Evolutionary conservation across 768 basidiomycete genomes (phyloP).

Genomic region (Cystofilobasidium ferigula): DNA sequence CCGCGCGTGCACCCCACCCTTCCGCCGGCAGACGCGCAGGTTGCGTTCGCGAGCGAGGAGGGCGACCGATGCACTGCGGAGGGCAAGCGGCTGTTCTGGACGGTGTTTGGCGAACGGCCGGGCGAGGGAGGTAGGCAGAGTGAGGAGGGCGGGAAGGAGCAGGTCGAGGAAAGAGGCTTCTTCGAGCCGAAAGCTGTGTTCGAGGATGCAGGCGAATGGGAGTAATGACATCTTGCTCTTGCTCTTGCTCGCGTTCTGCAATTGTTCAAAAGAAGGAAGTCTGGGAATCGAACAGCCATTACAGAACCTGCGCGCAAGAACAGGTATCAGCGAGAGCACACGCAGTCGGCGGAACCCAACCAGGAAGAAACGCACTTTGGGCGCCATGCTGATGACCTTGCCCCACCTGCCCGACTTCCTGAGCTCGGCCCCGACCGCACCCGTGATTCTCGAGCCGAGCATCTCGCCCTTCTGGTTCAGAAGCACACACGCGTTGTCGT

Average conservation of each 20-base stretch:
- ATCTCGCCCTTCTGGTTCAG: constrained; percentile 26
- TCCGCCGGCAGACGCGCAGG: constrained; percentile 37
- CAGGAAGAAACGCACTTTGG: constrained; percentile 12
- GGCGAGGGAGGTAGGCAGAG: constrained; percentile 48
- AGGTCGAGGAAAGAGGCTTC: constrained; percentile 42
- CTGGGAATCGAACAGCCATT: too few relatives aligned
- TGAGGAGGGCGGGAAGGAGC: constrained; percentile 47
- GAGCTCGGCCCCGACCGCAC: constrained; percentile 19
- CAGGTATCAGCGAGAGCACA: too few relatives aligned
- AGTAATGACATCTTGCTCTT: too few relatives aligned
- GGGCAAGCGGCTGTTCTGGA: constrained; percentile 54
- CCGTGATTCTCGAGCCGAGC: constrained; percentile 20
- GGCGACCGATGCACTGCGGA: constrained; percentile 42
- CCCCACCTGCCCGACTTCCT: constrained; percentile 25
- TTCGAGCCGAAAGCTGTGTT: constrained; percentile 10
- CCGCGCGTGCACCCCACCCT: constrained; percentile 28
- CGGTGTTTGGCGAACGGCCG: constrained; percentile 38
- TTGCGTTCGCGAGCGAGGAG: constrained; percentile 45
- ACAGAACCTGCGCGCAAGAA: too few relatives aligned
- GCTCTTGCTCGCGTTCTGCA: too few relatives aligned
- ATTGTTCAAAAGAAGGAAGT: too few relatives aligned
- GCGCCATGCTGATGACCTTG: constrained; percentile 22
- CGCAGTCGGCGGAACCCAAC: not conserved
- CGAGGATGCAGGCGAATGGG: constrained; percentile 10
- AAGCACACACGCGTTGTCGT: constrained; percentile 27